Base-by-base conservation (phyloP, 495 filamentous ascomycete genomes). In the Penicillium antarcticum region DNA sequence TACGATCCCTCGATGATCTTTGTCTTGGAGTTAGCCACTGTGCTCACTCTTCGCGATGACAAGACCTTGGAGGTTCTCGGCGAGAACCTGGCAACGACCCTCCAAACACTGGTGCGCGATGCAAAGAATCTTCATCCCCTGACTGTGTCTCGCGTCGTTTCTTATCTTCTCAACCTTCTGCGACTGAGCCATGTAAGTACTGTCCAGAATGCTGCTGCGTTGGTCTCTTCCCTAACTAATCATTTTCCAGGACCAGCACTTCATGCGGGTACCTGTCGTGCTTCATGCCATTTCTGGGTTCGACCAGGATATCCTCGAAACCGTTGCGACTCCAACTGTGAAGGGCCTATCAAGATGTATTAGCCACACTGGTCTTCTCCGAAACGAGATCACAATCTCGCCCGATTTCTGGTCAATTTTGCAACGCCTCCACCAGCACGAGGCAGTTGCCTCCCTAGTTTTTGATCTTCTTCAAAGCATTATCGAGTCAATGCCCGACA, bases 381-480 rank as follows among this genome's bases (percentile, higher is more conserved):
- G 89, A 48, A 96, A 86, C 54, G 92, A 97, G 69, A 89, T 97
- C 53, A 91, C 92, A 61, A 91, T 89, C 16, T 96, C 92, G 21
- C 94, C 94, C 1, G 95, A 99, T 58, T 97, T 99, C 68, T 99
- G 94, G 94, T 86, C 89, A 13, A 91, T 96, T 35, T 73, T 99
- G 32, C 82, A 88, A 52, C 83, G 82, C 9, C 75, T 99, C 31
- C 81, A 88, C 33, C 71, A 72, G 8, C 77, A 86, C 39, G 62
- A 79, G 12, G 85, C 89, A 36, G 83, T 86, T 1, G 85, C 90
- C 19, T 76, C 85, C 0, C 77, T 83, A 11, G 91, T 95, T 5
- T 97, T 96, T 65, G 83, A 87, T 33, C 83, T 97, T 10, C 76
- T 96, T 1, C 84, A 91, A 59, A 76, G 75, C 26, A 83, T 92